Evolutionary conservation across 352 stramenopile species (phyloP).

Genomic region (Globisporangium orthogonon): DNA sequence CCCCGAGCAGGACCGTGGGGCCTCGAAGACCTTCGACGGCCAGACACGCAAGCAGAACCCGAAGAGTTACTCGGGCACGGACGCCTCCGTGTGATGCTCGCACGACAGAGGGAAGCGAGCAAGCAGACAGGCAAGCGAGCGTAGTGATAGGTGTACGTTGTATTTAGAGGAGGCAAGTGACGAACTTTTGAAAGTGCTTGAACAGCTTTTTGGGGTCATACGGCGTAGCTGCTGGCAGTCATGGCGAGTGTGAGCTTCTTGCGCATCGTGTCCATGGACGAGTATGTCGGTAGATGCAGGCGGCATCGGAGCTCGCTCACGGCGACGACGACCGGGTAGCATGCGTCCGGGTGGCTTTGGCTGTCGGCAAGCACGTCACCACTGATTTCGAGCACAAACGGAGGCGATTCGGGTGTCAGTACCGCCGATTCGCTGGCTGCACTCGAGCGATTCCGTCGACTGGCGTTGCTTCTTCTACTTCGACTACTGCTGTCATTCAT

Average conservation of each 20-base stretch:
- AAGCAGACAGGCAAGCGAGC: neutral
- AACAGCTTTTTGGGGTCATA: neutral
- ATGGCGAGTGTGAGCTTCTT: constrained; percentile 62
- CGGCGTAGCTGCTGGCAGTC: constrained; percentile 18
- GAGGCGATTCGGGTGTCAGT: neutral
- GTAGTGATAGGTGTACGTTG: constrained; percentile 6
- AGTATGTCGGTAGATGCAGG: constrained; percentile 61
- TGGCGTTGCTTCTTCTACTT: constrained; percentile 4
- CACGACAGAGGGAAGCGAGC: neutral
- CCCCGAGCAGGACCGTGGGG: neutral
- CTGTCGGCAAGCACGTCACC: constrained; percentile 30
- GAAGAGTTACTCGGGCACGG: constrained; percentile 6
- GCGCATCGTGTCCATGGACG: constrained; percentile 30
- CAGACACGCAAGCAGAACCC: neutral
- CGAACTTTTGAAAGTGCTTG: neutral
- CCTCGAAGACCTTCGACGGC: neutral
- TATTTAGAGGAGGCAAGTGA: constrained; percentile 7
- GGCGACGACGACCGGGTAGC: constrained; percentile 45
- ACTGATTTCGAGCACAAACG: constrained; percentile 40
- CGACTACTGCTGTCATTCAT: neutral
- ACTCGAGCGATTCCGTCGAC: neutral
- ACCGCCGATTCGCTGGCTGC: neutral
- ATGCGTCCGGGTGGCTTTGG: constrained; percentile 44
- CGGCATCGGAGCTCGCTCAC: constrained; percentile 20
- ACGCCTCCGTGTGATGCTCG: constrained; percentile 1